These are phyloP conservation scores for Hypoxylon sp. DNA, from an alignment of 2,329 filamentous ascomycete species.

Conservation along the genomic window DNA sequence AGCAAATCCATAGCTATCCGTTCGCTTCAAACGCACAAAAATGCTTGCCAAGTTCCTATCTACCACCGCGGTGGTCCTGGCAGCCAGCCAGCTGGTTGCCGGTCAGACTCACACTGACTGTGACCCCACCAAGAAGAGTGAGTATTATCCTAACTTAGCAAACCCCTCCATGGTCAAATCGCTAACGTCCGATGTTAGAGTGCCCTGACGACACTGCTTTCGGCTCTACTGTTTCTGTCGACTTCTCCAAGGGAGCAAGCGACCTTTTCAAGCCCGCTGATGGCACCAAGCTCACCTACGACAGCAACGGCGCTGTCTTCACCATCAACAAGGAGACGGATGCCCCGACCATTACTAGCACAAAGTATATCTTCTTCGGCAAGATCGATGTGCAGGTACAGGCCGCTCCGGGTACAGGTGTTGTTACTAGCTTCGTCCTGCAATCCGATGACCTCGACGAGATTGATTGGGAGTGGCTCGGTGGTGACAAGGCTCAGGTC, in stretches of 20 bases:
- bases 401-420: constrained; percentile 83
- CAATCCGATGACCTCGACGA: constrained; percentile 94
- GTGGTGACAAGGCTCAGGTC: constrained; percentile 79
- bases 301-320: constrained; percentile 67
- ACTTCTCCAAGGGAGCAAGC: constrained; percentile 83
- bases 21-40: constrained; percentile 43
- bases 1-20: constrained; percentile 8
- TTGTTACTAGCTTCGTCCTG: constrained; percentile 91
- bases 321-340: constrained; percentile 78
- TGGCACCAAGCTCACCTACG: constrained; percentile 66
- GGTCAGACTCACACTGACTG: constrained; percentile 72
- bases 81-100: constrained; percentile 64
- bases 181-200: constrained; percentile 56
- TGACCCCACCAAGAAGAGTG: constrained; percentile 68
- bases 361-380: constrained; percentile 98
- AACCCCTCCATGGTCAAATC: not conserved
- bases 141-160: constrained; percentile 35
- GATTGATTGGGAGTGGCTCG: constrained; percentile 98
- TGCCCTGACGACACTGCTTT: constrained; percentile 86
- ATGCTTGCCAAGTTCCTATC: constrained; percentile 66
- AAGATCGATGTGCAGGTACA: constrained; percentile 84
- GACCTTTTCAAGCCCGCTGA: constrained; percentile 64
- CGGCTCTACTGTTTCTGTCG: constrained; percentile 73
- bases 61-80: constrained; percentile 64
- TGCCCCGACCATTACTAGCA: constrained; percentile 79